phyloP scores from a whole-genome alignment of 305 asterid genomes.

The Nicotiana rustica region DNA sequence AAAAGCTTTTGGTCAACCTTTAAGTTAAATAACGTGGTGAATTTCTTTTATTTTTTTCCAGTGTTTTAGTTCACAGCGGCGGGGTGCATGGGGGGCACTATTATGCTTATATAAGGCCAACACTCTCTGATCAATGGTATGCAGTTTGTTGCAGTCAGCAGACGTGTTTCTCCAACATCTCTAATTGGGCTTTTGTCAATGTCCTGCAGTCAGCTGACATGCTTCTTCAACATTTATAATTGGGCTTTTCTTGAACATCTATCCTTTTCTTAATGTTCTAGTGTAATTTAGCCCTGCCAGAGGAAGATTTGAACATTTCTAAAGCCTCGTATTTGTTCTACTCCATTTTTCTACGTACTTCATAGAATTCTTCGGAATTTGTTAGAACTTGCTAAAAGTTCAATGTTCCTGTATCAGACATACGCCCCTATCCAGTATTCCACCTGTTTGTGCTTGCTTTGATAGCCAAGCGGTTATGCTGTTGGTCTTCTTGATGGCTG shows the following conservation, averaged over 20 bases:
- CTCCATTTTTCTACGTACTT: slow-evolving; percentile 10
- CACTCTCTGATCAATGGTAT: slow-evolving; percentile 87
- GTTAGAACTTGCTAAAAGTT: slow-evolving; percentile 10
- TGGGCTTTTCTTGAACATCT: background rate
- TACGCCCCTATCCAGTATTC: slow-evolving; percentile 5
- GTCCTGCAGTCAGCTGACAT: slow-evolving; percentile 4
- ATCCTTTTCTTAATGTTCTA: slow-evolving; percentile 13
- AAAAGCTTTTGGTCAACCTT: background rate
- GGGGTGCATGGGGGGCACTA: slow-evolving; percentile 96
- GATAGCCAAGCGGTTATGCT: slow-evolving; percentile 5
- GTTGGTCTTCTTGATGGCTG: slow-evolving; percentile 9
- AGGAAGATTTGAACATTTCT: slow-evolving; percentile 11
- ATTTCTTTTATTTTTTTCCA: slow-evolving; percentile 37
- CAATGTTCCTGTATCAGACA: slow-evolving; percentile 21
- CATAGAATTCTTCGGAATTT: slow-evolving; percentile 7
- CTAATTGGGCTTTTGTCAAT: background rate
- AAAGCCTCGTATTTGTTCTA: slow-evolving; percentile 2
- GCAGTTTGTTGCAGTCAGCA: slow-evolving; percentile 33
- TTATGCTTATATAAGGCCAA: slow-evolving; percentile 86
- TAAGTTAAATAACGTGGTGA: background rate
- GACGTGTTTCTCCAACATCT: slow-evolving; percentile 26
- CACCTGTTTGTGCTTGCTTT: slow-evolving; percentile 19
- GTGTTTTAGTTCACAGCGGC: slow-evolving; percentile 92
- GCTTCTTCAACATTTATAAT: slow-evolving; percentile 13
- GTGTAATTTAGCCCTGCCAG: slow-evolving; percentile 8